Conservation (phyloP, 805 yeast species). For the Ogataea parapolymorpha region DNA sequence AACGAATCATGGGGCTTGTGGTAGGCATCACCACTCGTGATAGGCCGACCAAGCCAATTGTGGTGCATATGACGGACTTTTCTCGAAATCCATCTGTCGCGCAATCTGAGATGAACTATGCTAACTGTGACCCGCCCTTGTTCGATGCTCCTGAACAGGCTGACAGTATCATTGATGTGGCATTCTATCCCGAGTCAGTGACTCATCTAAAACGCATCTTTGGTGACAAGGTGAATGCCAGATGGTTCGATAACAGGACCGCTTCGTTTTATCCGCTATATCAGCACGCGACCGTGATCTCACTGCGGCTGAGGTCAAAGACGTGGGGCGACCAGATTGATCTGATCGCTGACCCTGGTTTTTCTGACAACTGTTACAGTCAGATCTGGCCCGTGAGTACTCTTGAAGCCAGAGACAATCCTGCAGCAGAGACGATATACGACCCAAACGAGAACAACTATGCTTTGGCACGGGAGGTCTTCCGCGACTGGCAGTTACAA, state of each 20-base stretch:
- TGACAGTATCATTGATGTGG: slow-evolving; percentile 7
- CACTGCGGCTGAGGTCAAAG: slow-evolving; percentile 12
- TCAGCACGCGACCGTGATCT: slow-evolving; percentile 6
- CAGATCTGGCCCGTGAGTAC: slow-evolving; percentile 4
- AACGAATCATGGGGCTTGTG: slow-evolving; percentile 17
- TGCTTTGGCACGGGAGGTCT: neutral
- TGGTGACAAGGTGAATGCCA: neutral
- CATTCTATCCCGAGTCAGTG: slow-evolving; percentile 5
- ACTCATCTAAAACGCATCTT: neutral
- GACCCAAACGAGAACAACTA: neutral
- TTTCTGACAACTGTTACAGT: neutral
- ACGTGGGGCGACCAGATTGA: slow-evolving; percentile 7
- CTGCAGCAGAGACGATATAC: slow-evolving; percentile 3
- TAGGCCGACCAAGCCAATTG: slow-evolving; percentile 13
- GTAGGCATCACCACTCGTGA: slow-evolving; percentile 20
- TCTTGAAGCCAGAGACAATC: neutral
- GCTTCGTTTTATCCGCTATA: neutral
- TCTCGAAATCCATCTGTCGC: slow-evolving; percentile 3
- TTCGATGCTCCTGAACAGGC: neutral
- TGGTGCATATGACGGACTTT: slow-evolving; percentile 26
- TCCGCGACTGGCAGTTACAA: slow-evolving; percentile 1
- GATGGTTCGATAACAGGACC: neutral
- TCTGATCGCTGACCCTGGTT: slow-evolving; percentile 9
- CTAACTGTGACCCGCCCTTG: neutral
- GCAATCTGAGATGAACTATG: slow-evolving; percentile 1